Evolutionary conservation across 2,329 filamentous ascomycete genomes (phyloP).

Genomic region (Metarhizium humberi): DNA sequence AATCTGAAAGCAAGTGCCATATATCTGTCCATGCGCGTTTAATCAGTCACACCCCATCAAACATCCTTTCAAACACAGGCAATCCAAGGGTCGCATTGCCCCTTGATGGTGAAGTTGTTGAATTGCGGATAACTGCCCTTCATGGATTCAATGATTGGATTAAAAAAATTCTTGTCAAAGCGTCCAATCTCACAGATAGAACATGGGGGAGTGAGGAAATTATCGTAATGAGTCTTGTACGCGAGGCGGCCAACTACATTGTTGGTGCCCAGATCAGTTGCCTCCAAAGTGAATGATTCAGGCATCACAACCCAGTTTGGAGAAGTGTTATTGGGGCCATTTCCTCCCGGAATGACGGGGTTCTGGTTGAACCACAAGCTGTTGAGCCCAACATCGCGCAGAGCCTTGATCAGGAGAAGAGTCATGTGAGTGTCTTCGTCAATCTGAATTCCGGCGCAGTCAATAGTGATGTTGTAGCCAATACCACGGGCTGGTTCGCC

Average conservation of each 20-base stretch:
- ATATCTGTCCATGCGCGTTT: not conserved
- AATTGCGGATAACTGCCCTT: slow-evolving; percentile 29
- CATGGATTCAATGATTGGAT: slow-evolving; percentile 27
- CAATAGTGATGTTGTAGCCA: slow-evolving; percentile 27
- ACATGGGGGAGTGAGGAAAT: slow-evolving; percentile 26
- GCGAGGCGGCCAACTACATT: slow-evolving; percentile 24
- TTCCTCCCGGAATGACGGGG: slow-evolving; percentile 23
- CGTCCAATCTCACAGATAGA: slow-evolving; percentile 24
- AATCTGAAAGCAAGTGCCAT: slow-evolving; percentile 1
- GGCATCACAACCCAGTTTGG: slow-evolving; percentile 30
- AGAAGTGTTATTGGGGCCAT: slow-evolving; percentile 17
- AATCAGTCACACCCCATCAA: not conserved
- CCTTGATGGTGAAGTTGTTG: slow-evolving; percentile 27
- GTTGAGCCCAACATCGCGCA: slow-evolving; percentile 26
- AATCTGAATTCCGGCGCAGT: slow-evolving; percentile 26
- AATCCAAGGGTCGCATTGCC: slow-evolving; percentile 29
- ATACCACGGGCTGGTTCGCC: slow-evolving; percentile 21
- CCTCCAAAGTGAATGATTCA: slow-evolving; percentile 25
- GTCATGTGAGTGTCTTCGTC: slow-evolving; percentile 30
- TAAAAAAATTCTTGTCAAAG: slow-evolving; percentile 27
- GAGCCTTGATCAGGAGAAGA: slow-evolving; percentile 28
- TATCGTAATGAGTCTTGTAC: slow-evolving; percentile 28
- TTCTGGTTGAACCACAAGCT: slow-evolving; percentile 32
- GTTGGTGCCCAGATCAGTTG: slow-evolving; percentile 22
- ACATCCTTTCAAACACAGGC: slow-evolving; percentile 18